Evolutionary conservation across 1,284 basidiomycete genomes (phyloP).

Genomic region (Ustilago loliicola): DNA sequence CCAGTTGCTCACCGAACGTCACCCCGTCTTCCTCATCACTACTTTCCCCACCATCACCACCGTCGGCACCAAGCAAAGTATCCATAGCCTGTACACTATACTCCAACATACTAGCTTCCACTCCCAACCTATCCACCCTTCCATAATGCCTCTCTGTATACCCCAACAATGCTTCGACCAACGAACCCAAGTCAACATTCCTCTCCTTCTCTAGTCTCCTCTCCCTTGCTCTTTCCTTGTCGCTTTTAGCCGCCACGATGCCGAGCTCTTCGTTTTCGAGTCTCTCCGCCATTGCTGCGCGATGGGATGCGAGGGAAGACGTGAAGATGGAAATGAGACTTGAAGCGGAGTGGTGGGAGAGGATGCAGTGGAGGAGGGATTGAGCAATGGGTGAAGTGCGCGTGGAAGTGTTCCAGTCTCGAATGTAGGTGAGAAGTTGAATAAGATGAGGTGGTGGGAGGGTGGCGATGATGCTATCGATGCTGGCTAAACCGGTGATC

Average conservation of each 20-base stretch:
- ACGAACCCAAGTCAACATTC: slow-evolving; percentile 74
- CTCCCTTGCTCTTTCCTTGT: slow-evolving; percentile 21
- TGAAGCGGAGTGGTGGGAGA: slow-evolving; percentile 81
- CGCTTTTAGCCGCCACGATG: slow-evolving; percentile 6
- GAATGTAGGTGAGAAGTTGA: slow-evolving; percentile 83
- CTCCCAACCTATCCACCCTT: slow-evolving; percentile 85
- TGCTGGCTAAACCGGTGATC: slow-evolving; percentile 61
- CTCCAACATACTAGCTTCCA: slow-evolving; percentile 94
- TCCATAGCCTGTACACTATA: slow-evolving; percentile 94
- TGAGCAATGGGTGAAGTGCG: slow-evolving; percentile 90
- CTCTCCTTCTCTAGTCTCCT: slow-evolving; percentile 70
- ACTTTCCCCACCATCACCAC: slow-evolving; percentile 11
- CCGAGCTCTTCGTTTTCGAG: slow-evolving; percentile 40
- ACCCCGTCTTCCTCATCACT: slow-evolving; percentile 9
- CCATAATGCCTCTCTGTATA: slow-evolving; percentile 93
- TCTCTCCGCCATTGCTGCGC: slow-evolving; percentile 16
- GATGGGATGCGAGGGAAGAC: slow-evolving; percentile 9
- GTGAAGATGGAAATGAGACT: slow-evolving; percentile 82
- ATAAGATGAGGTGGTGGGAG: slow-evolving; percentile 82
- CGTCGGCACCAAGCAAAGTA: slow-evolving; percentile 61
- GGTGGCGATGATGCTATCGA: slow-evolving; percentile 78
- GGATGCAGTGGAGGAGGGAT: slow-evolving; percentile 82
- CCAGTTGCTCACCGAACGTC: slow-evolving; percentile 30
- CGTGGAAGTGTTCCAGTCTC: slow-evolving; percentile 93
- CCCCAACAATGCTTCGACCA: slow-evolving; percentile 87